Evolutionary conservation across 352 stramenopile genomes (phyloP).

Genomic region (Phytophthora constricta): DNA sequence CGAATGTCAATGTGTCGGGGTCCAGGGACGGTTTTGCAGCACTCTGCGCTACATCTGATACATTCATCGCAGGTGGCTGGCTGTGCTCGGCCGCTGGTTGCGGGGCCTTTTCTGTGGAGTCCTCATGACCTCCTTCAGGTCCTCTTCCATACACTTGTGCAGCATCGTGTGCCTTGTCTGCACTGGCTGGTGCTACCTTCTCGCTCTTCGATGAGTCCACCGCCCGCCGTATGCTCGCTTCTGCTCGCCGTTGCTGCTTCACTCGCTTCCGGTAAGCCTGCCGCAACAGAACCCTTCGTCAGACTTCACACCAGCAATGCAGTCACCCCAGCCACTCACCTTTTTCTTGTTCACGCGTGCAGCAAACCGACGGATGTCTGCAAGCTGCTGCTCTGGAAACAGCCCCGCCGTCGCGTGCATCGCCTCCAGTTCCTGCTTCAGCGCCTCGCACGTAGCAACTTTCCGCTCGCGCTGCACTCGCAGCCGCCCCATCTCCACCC

Average conservation of each 20-base stretch:
- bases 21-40: constrained; percentile 16
- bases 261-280: constrained; percentile 42
- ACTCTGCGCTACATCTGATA: not conserved
- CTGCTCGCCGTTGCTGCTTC: constrained; percentile 26
- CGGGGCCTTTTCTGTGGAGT: not conserved
- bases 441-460: constrained; percentile 23
- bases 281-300: not conserved
- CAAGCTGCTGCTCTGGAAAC: constrained; percentile 23
- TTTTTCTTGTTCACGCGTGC: constrained; percentile 40
- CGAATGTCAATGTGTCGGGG: constrained; percentile 35
- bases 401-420: constrained; percentile 29
- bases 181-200: not conserved
- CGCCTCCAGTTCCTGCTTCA: constrained; percentile 38
- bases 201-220: constrained; percentile 2
- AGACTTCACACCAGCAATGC: not conserved
- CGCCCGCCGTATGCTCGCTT: constrained; percentile 26
- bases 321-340: constrained; percentile 3
- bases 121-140: not conserved
- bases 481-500: constrained; percentile 18
- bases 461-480: constrained; percentile 30
- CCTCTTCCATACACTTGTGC: not conserved
- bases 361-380: constrained; percentile 30
- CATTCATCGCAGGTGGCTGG: not conserved
- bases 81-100: not conserved
- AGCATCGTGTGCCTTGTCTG: not conserved